Evolutionary conservation across 2,329 filamentous ascomycete genomes (phyloP), one percentile per base, ranked within the genome.

Genomic region (Aureobasidium sp.): DNA sequence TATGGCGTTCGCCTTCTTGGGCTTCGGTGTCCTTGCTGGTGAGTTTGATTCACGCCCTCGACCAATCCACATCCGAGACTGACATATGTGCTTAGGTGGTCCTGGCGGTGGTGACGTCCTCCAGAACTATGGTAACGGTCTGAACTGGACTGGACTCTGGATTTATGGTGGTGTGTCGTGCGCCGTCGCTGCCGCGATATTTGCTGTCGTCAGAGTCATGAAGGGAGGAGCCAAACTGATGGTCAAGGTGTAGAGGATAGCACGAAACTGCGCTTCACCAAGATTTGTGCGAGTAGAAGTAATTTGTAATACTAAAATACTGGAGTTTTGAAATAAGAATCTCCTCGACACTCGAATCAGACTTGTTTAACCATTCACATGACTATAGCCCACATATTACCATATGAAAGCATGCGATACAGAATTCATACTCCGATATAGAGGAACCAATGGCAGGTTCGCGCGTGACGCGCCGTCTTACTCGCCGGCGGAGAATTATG

Each of bases 111-210:
- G 69, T 48, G 64, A 54, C 3, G 61, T 71, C 24, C 58, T 72
- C 0, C 44, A 53, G 24, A 50, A 59, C 8, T 48, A 59, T 4
- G 45, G 55, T 4, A 6, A 22, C n/a, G 34, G 55, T 27, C 42
- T 64, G n/a, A 55, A 68, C 42, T 70, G 69, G 69, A 62, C 59
- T 6, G 64, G 63, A 0, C 54, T 65, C 2, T 72, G 70, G 70
- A 56, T 57, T 1, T 67, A 62, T 39, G 64, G 59, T 30, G 66
- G 64, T 6, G 62, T 67, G 2, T 60, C 52, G 2, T 62, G 62
- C 1, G 61, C 57, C 6, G 53, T 57, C 2, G 53, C 30, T 6
- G 21, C 48, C 21, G 38, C 16, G 2, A 19, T 52, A 5, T 66
- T 66, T 40, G 30, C 50, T 2, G 57, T 52, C 2, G 55, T 68